Evolutionary conservation across 192 early-diverging fungal species (phyloP).

Genomic region (Podochytrium sp.): DNA sequence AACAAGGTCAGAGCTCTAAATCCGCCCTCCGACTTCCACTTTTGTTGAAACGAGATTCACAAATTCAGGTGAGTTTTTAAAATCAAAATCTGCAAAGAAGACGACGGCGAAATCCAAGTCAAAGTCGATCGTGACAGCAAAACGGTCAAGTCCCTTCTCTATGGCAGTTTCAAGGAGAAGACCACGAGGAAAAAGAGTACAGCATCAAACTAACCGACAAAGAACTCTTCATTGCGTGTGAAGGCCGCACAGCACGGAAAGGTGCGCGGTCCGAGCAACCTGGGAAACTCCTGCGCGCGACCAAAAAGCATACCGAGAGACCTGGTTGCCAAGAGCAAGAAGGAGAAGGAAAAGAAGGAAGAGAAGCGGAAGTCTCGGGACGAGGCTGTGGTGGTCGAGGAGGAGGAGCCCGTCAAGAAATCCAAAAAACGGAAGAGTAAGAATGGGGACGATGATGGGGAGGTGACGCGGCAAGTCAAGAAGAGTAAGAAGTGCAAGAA

Average conservation of each 20-base stretch:
- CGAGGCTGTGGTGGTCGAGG: too few relatives aligned
- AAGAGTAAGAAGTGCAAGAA: conserved; percentile 36
- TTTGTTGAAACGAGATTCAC: too few relatives aligned
- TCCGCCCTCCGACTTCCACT: too few relatives aligned
- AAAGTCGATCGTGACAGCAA: conserved; percentile 44
- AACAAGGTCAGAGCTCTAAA: too few relatives aligned
- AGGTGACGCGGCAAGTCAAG: conserved; percentile 36
- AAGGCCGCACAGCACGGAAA: conserved; percentile 89
- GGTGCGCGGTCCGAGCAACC: conserved; percentile 82
- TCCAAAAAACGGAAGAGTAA: too few relatives aligned
- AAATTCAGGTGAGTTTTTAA: too few relatives aligned
- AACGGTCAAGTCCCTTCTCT: conserved; percentile 50
- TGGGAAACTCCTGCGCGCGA: conserved; percentile 73
- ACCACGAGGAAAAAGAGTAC: conserved; percentile 75
- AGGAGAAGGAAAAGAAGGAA: conserved; percentile 43
- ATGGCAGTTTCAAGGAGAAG: conserved; percentile 57
- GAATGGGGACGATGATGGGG: conserved; percentile 35
- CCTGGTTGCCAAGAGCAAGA: background rate
- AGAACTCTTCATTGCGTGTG: conserved; percentile 89
- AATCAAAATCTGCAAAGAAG: conserved; percentile 60
- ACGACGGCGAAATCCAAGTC: conserved; percentile 55
- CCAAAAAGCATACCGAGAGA: conserved; percentile 19
- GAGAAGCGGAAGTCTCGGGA: conserved; percentile 32
- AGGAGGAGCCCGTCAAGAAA: too few relatives aligned
- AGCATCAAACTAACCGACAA: conserved; percentile 79